These are phyloP conservation scores for Penicillium sclerotigenum DNA, from an alignment of 2,329 filamentous ascomycete species.

Conservation along the genomic window DNA sequence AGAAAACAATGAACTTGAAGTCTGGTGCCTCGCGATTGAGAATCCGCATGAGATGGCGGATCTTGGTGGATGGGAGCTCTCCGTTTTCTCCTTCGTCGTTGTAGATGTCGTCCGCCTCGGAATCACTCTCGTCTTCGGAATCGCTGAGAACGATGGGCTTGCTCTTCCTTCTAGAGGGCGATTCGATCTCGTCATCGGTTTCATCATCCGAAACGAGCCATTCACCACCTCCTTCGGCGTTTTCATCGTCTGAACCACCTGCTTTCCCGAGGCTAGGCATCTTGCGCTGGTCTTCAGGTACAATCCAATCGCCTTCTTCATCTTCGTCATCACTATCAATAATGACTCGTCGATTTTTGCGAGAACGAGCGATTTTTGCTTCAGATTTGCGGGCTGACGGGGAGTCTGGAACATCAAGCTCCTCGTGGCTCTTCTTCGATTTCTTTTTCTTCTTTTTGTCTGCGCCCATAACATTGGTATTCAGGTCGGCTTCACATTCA, in stretches of 20 bases:
- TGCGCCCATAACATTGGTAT: constrained; percentile 49
- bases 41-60: constrained; percentile 77
- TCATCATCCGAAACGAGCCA: constrained; percentile 69
- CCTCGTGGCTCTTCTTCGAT: constrained; percentile 47
- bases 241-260: constrained; percentile 81
- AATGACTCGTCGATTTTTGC: constrained; percentile 45
- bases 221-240: constrained; percentile 82
- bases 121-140: constrained; percentile 41
- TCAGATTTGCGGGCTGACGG: constrained; percentile 21
- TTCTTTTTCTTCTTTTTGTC: constrained; percentile 45
- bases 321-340: constrained; percentile 60
- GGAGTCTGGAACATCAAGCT: constrained; percentile 31
- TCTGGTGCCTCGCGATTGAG: constrained; percentile 72
- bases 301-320: constrained; percentile 74
- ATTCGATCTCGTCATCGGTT: constrained; percentile 34
- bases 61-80: constrained; percentile 71
- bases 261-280: constrained; percentile 66
- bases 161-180: constrained; percentile 24
- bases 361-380: constrained; percentile 25
- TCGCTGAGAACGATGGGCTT: constrained; percentile 19
- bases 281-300: constrained; percentile 63
- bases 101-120: constrained; percentile 36
- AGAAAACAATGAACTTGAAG: constrained; percentile 98
- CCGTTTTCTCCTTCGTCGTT: constrained; percentile 44
- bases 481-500: constrained; percentile 72